Conservation (phyloP, 768 basidiomycete species). For the Ephemerocybe angulata region DNA sequence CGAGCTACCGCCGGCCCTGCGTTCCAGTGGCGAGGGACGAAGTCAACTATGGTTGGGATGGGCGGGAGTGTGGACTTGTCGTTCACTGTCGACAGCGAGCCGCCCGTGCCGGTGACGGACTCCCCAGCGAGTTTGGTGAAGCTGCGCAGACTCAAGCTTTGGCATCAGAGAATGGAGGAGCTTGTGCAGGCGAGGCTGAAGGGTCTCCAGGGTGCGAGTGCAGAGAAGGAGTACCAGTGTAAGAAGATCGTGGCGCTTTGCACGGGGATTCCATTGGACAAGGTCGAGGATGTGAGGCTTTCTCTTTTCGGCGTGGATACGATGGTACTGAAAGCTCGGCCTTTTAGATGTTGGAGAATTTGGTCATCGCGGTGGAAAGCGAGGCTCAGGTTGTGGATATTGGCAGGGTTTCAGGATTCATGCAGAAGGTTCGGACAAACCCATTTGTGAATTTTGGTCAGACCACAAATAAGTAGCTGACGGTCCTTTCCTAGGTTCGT, state of each 20-base stretch:
- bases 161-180: conserved; percentile 78
- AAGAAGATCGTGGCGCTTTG: conserved; percentile 88
- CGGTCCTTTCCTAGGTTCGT: conserved; percentile 40
- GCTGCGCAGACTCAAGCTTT: conserved; percentile 72
- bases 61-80: conserved; percentile 62
- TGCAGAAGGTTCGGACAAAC: conserved; percentile 96
- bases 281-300: conserved; percentile 78
- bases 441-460: conserved; percentile 10
- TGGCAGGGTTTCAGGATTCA: conserved; percentile 82
- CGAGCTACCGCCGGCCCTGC: conserved; percentile 49
- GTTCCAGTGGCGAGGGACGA: conserved; percentile 67
- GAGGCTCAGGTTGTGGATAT: conserved; percentile 81
- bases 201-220: conserved; percentile 71
- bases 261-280: conserved; percentile 80
- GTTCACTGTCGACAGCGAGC: conserved; percentile 67
- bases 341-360: conserved; percentile 73
- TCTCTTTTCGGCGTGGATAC: conserved; percentile 13
- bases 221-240: conserved; percentile 89
- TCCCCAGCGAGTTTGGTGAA: conserved; percentile 59
- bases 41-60: conserved; percentile 63
- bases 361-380: conserved; percentile 85
- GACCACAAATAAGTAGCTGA: not conserved
- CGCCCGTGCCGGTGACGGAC: conserved; percentile 61
- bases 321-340: not conserved
- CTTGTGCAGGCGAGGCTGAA: conserved; percentile 68